A percentile compares a stretch with the other conserved stretches of the same genome.
Conservation (phyloP, 495 filamentous ascomycete genomes). For the Aspergillus steynii region DNA sequence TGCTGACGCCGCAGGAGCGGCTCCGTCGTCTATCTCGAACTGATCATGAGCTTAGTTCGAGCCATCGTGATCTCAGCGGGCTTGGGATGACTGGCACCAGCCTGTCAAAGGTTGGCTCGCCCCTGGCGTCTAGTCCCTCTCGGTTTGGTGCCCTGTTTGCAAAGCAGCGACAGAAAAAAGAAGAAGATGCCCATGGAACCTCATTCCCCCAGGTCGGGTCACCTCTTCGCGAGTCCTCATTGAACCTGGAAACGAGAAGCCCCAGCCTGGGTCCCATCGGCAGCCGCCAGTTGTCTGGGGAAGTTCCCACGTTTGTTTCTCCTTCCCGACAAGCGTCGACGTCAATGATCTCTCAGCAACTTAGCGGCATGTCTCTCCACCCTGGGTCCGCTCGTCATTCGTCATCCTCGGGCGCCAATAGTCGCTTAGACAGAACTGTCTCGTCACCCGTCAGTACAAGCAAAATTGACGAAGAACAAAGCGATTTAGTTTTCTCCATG, state of each 20-base stretch:
- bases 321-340: conserved; percentile 66
- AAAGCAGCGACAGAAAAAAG: conserved; percentile 67
- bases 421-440: conserved; percentile 43
- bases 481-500: conserved; percentile 78
- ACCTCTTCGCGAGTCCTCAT: conserved; percentile 82
- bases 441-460: conserved; percentile 54
- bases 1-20: conserved; percentile 88
- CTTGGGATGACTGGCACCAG: conserved; percentile 61
- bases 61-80: conserved; percentile 60
- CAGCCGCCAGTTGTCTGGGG: conserved; percentile 47
- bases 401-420: conserved; percentile 32
- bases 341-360: conserved; percentile 71
- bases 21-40: conserved; percentile 78
- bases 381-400: conserved; percentile 45
- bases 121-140: conserved; percentile 76
- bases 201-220: conserved; percentile 89
- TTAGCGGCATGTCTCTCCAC: conserved; percentile 51
- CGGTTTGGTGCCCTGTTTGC: conserved; percentile 85
- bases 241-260: conserved; percentile 53
- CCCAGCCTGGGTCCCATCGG: conserved; percentile 65
- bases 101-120: conserved; percentile 78
- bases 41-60: conserved; percentile 61
- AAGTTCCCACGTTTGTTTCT: conserved; percentile 62
- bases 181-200: conserved; percentile 64
- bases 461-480: conserved; percentile 70